These are phyloP conservation scores for Geosmithia flava DNA, from an alignment of 2,329 filamentous ascomycete genomes.

Conservation along the genomic window DNA sequence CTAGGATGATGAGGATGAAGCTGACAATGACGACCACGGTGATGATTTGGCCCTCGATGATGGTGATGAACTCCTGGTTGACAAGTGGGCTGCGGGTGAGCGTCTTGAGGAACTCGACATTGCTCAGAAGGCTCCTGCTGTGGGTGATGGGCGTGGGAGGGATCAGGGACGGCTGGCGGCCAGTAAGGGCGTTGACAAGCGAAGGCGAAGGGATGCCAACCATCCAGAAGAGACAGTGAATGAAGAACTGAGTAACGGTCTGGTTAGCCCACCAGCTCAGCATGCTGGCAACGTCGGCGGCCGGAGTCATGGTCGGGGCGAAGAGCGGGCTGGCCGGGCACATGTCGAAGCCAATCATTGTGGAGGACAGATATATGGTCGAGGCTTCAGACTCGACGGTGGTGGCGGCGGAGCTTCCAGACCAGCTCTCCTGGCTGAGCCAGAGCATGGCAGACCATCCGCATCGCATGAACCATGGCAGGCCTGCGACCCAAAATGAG, in stretches of 20 bases:
- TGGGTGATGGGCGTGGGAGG: not conserved
- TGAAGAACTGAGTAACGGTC: not conserved
- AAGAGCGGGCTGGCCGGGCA: slow-evolving; percentile 23
- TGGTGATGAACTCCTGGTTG: slow-evolving; percentile 70
- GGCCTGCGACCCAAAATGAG: slow-evolving; percentile 76
- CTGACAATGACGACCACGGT: slow-evolving; percentile 83
- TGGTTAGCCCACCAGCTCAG: slow-evolving; percentile 7
- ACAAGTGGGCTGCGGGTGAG: slow-evolving; percentile 57
- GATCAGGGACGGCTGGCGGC: not conserved
- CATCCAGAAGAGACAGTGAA: not conserved
- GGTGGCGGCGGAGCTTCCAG: not conserved
- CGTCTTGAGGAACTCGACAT: slow-evolving; percentile 42
- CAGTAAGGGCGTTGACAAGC: slow-evolving; percentile 2
- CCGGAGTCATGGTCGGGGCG: slow-evolving; percentile 16
- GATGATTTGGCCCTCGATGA: slow-evolving; percentile 87
- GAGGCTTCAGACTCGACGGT: slow-evolving; percentile 6
- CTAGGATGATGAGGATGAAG: slow-evolving; percentile 94
- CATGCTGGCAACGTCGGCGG: slow-evolving; percentile 15
- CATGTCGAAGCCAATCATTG: slow-evolving; percentile 12
- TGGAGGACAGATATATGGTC: slow-evolving; percentile 16
- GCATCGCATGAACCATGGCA: slow-evolving; percentile 83
- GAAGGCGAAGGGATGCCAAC: slow-evolving; percentile 11
- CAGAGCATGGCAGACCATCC: slow-evolving; percentile 94
- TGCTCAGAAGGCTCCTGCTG: slow-evolving; percentile 37
- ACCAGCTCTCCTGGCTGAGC: slow-evolving; percentile 65